These are phyloP conservation scores for Microsporum canis DNA, from an alignment of 2,329 filamentous ascomycete species.

Conservation along the genomic window DNA sequence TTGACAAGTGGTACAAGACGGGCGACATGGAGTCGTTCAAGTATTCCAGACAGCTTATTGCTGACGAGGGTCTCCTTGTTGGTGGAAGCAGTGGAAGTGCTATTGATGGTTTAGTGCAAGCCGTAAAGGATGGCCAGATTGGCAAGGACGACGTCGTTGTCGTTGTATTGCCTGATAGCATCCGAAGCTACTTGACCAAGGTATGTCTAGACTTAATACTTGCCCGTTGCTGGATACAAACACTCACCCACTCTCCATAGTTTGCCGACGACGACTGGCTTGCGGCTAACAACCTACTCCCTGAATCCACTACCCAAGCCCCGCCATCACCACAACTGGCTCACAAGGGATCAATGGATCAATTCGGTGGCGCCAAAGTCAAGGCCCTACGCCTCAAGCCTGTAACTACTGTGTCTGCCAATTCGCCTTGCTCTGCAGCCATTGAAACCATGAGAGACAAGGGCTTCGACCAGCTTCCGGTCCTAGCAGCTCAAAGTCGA, in stretches of 20 bases:
- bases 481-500: constrained; percentile 57
- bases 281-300: constrained; percentile 83
- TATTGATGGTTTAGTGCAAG: constrained; percentile 67
- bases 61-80: constrained; percentile 86
- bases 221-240: neutral
- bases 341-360: constrained; percentile 43
- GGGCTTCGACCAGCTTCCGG: constrained; percentile 93
- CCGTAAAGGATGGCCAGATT: constrained; percentile 64
- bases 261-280: constrained; percentile 99
- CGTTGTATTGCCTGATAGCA: constrained; percentile 86
- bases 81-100: constrained; percentile 91
- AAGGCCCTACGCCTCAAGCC: constrained; percentile 79
- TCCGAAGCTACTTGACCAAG: constrained; percentile 93
- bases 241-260: constrained; percentile 23
- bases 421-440: constrained; percentile 66
- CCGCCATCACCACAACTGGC: constrained; percentile 22
- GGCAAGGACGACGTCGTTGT: constrained; percentile 79
- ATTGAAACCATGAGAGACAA: constrained; percentile 98
- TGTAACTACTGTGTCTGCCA: constrained; percentile 68
- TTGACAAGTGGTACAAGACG: constrained; percentile 98
- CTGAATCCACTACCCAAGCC: constrained; percentile 40
- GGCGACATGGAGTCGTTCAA: constrained; percentile 84
- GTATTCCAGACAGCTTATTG: constrained; percentile 78
- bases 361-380: constrained; percentile 69
- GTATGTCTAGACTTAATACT: constrained; percentile 22